Percentiles rank a stretch among this genome's conserved stretches.
phyloP scores from a whole-genome alignment of 208 protist species.

The Trypanosoma grayi region DNA sequence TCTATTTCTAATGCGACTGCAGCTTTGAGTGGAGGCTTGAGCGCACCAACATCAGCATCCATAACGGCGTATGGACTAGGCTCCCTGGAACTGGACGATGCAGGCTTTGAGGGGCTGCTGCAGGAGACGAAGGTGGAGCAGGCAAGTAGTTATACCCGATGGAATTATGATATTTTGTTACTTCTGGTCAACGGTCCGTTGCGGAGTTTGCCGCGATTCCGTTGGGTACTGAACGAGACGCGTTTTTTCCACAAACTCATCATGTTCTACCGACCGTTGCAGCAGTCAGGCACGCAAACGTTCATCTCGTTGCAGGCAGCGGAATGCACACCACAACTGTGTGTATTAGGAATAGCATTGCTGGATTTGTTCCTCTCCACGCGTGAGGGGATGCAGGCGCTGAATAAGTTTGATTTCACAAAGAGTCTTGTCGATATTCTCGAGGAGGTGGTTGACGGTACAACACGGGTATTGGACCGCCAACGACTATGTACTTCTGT shows the following conservation, averaged over 20 bases:
- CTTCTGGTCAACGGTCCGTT: conserved; percentile 78
- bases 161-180: conserved; percentile 77
- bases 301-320: conserved; percentile 51
- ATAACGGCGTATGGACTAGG: conserved; percentile 23
- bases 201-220: conserved; percentile 45
- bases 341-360: conserved; percentile 65
- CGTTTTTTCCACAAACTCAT: conserved; percentile 58
- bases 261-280: conserved; percentile 65
- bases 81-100: conserved; percentile 57
- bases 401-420: conserved; percentile 55
- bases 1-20: conserved; percentile 9
- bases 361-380: conserved; percentile 78
- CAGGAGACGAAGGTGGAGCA: conserved; percentile 55
- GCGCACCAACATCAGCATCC: conserved; percentile 1
- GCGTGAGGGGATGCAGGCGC: conserved; percentile 52
- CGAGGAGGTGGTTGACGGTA: conserved; percentile 62
- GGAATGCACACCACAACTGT: conserved; percentile 50
- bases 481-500: conserved; percentile 53
- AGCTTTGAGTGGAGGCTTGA: background rate
- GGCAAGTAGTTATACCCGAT: conserved; percentile 29
- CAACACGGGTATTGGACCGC: conserved; percentile 46
- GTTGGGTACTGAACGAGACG: conserved; percentile 33
- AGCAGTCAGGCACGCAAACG: conserved; percentile 26
- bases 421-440: conserved; percentile 46
- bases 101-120: conserved; percentile 48